Evolutionary conservation across 345 rosid species (phyloP), one percentile per base, ranked within the genome.

Genomic region (Citrus inodora): DNA sequence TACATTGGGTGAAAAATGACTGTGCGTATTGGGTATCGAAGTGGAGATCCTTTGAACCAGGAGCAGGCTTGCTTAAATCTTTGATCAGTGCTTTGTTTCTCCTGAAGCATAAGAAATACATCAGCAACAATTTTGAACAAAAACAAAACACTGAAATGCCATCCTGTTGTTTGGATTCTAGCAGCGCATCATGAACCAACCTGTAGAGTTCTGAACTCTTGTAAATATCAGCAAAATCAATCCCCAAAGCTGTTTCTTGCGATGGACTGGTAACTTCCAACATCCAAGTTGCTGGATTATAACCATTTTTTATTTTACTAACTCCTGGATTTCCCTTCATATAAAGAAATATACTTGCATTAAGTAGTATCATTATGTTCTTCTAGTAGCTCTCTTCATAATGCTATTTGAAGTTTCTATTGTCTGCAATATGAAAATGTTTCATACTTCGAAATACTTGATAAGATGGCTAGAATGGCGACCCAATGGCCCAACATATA

Each of bases 231-330:
- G 88, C 66, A 33, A 88, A 88, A 61, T 88, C 83, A 56, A 88
- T 58, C 86, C 69, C 80, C 78, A 90, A 14, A 56, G 81, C 65
- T n/a, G 63, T 4, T 67, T 86, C 91, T 74, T 83, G 91, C 0
- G 83, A 81, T 38, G 78, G 28, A 65, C 79, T 42, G 22, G 86
- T 78, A 35, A 86, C 88, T 61, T 88, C 91, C 51, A 86, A 68
- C 91, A 88, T 88, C 91, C 91, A 88, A 7, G 89, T 88, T 59
- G 91, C 91, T 8, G 91, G 91, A 65, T 88, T 86, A 33, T 85
- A 78, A 56, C 87, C 91, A 71, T 88, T 88, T 53, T 69, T 85
- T 51, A 86, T 85, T 62, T 78, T 76, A 56, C 59, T 30, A 2
- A 84, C 86, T 64, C 91, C 89, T 59, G 83, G 75, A 60, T 83